Conservation (phyloP, 164 flowering plant genomes). For the Akebia trifoliata region DNA sequence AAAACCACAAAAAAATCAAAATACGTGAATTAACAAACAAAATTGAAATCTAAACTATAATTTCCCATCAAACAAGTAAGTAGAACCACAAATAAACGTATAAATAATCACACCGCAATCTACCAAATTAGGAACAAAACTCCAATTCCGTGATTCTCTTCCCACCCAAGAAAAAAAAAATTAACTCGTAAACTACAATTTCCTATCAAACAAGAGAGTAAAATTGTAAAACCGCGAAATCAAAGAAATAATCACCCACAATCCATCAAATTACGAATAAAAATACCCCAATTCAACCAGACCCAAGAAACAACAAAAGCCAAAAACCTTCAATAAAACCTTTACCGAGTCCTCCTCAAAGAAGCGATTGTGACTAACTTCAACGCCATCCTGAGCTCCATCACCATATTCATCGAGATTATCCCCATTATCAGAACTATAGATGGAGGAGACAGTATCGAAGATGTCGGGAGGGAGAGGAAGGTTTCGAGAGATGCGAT, state of each 20-base stretch:
- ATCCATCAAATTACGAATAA: no score
- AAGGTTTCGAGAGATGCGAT: slow-evolving; percentile 75
- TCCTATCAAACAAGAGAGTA: no score
- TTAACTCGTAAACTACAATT: no score
- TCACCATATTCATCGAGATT: slow-evolving; percentile 4
- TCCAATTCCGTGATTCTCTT: no score
- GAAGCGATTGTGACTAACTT: neutral
- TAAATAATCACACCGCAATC: neutral
- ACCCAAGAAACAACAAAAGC: neutral
- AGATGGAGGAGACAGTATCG: slow-evolving; percentile 64
- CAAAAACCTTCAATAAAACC: neutral
- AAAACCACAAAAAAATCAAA: no score
- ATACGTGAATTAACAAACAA: no score
- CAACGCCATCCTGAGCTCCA: neutral
- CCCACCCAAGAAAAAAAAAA: no score
- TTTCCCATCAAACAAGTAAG: neutral
- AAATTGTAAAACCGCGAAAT: no score
- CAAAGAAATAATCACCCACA: no score
- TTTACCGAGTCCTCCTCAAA: slow-evolving; percentile 6
- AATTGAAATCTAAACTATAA: no score
- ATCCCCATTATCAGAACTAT: slow-evolving; percentile 10
- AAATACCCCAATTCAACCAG: neutral
- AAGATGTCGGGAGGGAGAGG: slow-evolving; percentile 73
- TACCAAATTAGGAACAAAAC: neutral
- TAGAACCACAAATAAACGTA: neutral